phyloP scores from a whole-genome alignment of 2,329 filamentous ascomycete genomes.

The Aureobasidium sp. region DNA sequence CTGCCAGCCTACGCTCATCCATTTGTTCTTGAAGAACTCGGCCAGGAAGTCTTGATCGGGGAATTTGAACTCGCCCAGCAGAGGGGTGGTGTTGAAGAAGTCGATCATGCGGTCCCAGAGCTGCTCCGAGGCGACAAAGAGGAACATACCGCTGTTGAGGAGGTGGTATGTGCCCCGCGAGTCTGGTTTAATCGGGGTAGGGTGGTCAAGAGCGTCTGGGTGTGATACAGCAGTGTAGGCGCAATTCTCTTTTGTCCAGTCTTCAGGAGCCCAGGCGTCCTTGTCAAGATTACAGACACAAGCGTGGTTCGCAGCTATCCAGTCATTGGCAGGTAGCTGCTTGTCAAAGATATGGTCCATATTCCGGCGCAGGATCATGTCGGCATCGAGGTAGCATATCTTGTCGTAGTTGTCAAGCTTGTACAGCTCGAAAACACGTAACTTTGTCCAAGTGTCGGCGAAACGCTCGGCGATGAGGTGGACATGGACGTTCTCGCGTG shows the following conservation, averaged over 20 bases:
- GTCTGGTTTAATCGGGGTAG: constrained; percentile 26
- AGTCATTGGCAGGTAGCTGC: constrained; percentile 29
- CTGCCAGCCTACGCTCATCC: constrained; percentile 40
- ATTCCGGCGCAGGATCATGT: constrained; percentile 40
- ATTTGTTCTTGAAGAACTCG: constrained; percentile 37
- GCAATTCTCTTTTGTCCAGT: constrained; percentile 42
- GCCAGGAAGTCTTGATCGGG: constrained; percentile 48
- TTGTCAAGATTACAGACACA: constrained; percentile 46
- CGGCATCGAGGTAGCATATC: constrained; percentile 45
- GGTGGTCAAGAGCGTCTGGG: constrained; percentile 25
- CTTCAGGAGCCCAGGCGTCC: constrained; percentile 41
- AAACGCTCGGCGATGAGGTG: constrained; percentile 43
- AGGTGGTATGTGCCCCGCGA: constrained; percentile 33
- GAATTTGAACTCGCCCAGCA: constrained; percentile 39
- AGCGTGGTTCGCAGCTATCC: constrained; percentile 41
- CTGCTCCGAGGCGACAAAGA: constrained; percentile 36
- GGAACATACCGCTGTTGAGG: constrained; percentile 45
- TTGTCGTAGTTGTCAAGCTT: constrained; percentile 27
- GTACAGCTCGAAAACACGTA: constrained; percentile 42
- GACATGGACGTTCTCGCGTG: constrained; percentile 27
- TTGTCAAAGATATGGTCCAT: constrained; percentile 39
- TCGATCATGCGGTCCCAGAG: constrained; percentile 33
- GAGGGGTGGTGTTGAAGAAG: constrained; percentile 32
- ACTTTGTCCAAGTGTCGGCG: constrained; percentile 47
- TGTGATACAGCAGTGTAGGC: constrained; percentile 36